Conservation (phyloP, 208 protist genomes). For the Herpetomonas samuelpessoai region DNA sequence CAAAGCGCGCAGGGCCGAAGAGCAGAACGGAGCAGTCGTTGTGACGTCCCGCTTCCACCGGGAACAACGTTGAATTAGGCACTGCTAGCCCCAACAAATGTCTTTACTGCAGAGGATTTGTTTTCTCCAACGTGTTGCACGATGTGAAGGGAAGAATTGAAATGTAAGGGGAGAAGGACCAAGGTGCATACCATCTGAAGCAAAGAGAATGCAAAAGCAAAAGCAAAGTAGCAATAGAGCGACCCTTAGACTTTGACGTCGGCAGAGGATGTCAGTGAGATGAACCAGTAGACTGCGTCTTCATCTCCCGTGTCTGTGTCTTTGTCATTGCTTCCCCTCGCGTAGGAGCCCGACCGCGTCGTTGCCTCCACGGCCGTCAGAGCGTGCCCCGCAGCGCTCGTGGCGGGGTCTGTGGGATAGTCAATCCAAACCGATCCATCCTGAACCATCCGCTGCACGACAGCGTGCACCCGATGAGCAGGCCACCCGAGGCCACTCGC, state of each 20-base stretch:
- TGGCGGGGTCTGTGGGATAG: conserved; percentile 9
- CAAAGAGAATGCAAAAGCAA: no score
- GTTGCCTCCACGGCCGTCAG: neutral
- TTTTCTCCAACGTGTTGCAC: no score
- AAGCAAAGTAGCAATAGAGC: no score
- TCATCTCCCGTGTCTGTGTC: neutral
- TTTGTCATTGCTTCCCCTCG: conserved; percentile 1
- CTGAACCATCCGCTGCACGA: conserved; percentile 67
- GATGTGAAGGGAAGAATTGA: no score
- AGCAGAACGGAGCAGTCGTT: no score
- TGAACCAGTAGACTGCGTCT: conserved; percentile 52
- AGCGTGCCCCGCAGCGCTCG: neutral
- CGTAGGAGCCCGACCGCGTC: conserved; percentile 4
- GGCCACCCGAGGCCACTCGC: conserved; percentile 50
- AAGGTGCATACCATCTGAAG: no score
- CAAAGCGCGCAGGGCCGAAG: no score
- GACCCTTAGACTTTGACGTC: conserved; percentile 1
- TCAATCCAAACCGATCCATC: conserved; percentile 83
- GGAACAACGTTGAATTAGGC: no score
- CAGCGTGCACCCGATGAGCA: conserved; percentile 54
- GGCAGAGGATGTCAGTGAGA: conserved; percentile 35
- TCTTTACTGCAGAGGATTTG: no score
- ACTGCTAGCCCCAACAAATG: no score
- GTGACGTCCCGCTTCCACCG: no score
- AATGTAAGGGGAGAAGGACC: no score